Evolutionary conservation across 306 rosid genomes (phyloP).

Genomic region (Sophora flavescens): DNA sequence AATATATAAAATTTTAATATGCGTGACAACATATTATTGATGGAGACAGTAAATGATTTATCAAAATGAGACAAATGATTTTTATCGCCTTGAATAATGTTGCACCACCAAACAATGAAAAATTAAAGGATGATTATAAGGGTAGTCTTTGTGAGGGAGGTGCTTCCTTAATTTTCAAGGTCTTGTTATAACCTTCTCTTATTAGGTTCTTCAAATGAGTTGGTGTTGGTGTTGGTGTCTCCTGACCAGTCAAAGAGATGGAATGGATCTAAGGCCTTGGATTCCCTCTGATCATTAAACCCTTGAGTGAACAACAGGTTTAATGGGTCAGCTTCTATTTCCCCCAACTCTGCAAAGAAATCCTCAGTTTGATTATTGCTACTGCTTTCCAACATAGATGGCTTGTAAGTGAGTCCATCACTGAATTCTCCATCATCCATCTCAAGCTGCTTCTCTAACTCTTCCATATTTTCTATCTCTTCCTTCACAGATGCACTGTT

Average conservation of each 20-base stretch:
- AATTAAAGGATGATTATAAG: conserved; percentile 16
- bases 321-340: conserved; percentile 74
- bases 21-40: no score
- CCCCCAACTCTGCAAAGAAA: conserved; percentile 79
- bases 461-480: conserved; percentile 58
- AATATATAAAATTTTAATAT: no score
- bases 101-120: conserved; percentile 39
- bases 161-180: conserved; percentile 29
- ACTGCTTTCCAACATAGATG: conserved; percentile 41
- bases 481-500: conserved; percentile 57
- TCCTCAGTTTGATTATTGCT: conserved; percentile 55
- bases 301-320: conserved; percentile 68
- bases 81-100: conserved; percentile 35
- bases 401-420: conserved; percentile 59
- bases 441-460: conserved; percentile 55
- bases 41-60: no score
- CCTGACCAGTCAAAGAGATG: conserved; percentile 73
- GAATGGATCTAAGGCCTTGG: conserved; percentile 73
- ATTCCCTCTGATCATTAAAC: conserved; percentile 53
- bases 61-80: no score
- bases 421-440: conserved; percentile 63
- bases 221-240: conserved; percentile 38
- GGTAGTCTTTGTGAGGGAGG: conserved; percentile 19
- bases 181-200: conserved; percentile 59
- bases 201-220: conserved; percentile 54